Percentiles rank a stretch among this genome's conserved stretches.
These are phyloP conservation scores for Colletotrichum sp. DNA, from an alignment of 2,329 filamentous ascomycete genomes.

Conservation along the genomic window DNA sequence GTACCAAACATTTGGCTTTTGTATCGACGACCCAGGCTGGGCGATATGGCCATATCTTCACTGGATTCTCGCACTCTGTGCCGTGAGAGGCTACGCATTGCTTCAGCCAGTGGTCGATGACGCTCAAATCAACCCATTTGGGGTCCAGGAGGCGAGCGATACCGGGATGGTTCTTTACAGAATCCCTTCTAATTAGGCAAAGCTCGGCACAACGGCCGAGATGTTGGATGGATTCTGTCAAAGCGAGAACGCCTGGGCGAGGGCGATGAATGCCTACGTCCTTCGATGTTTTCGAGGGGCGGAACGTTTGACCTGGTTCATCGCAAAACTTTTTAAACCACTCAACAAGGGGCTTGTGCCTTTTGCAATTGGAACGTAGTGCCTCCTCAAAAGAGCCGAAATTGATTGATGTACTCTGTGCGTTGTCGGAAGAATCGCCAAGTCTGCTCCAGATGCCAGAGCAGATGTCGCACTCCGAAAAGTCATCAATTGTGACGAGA, in stretches of 20 bases:
- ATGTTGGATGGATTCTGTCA: neutral
- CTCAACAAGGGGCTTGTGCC: too few relatives aligned
- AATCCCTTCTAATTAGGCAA: neutral
- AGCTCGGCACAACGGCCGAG: neutral
- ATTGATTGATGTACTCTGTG: neutral
- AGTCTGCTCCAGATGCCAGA: neutral
- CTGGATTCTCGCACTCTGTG: rapidly evolving
- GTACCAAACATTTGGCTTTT: neutral
- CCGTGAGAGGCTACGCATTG: neutral
- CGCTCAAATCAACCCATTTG: neutral
- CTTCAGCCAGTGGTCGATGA: neutral
- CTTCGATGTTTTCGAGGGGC: too few relatives aligned
- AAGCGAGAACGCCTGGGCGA: neutral
- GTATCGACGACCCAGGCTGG: neutral
- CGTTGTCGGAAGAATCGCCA: neutral
- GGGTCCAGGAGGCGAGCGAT: neutral
- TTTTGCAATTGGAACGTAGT: too few relatives aligned
- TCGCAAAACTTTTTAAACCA: too few relatives aligned
- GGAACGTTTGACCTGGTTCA: too few relatives aligned
- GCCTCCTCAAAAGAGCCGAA: too few relatives aligned
- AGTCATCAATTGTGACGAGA: too few relatives aligned
- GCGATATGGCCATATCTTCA: neutral
- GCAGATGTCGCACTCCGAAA: neutral
- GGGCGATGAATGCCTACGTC: too few relatives aligned
- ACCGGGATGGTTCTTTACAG: neutral